Base-by-base conservation (phyloP, 148 eudicot genomes). In the Rhododendron mucronatum region DNA sequence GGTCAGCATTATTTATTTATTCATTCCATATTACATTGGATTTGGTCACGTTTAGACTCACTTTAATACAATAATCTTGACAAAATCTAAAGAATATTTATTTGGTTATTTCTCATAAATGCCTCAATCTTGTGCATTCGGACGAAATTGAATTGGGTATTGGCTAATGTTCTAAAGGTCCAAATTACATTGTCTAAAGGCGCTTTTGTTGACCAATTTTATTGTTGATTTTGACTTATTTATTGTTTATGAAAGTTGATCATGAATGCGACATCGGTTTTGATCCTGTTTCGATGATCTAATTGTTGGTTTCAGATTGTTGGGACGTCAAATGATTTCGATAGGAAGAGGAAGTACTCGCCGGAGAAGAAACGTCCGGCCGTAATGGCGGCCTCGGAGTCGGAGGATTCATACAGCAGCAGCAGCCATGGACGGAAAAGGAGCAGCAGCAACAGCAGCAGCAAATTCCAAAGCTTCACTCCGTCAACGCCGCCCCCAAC, bases 401-500 rank as follows among this genome's bases (percentile, higher is more conserved):
- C 94, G 0, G 98, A 93, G 35, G 95, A 92, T 30, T 96, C 95
- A 0, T 92, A 89, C 87, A 91, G 92, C 88, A 91, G 90, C 84
- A 92, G 88, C 85, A 91, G 89, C 89, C 88, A 73, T 57, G 85
- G 82, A 18, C 83, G 83, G 84, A 84, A 69, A 88, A 91, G 82
- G 61, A 87, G 8, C 79, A 78, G 67, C 81, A 69, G 84, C 85
- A 82, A 81, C 86, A 85, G 44, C 73, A 61, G 37, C 67, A 26
- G 26, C 87, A 78, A 86, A 55, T 80, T 86, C 73, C 96, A 89
- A 47, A 93, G 93, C 86, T 95, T 94, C 51, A 88, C 81, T 18
- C 95, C 98, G 7, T 94, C 95, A 83, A 94, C 99, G 82, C 98
- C 98, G 1, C 95, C 96, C 1, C 95, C 93, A 82, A 90, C 94